phyloP scores from a whole-genome alignment of 2,329 filamentous ascomycete species.

The Hansfordia pulvinata region DNA sequence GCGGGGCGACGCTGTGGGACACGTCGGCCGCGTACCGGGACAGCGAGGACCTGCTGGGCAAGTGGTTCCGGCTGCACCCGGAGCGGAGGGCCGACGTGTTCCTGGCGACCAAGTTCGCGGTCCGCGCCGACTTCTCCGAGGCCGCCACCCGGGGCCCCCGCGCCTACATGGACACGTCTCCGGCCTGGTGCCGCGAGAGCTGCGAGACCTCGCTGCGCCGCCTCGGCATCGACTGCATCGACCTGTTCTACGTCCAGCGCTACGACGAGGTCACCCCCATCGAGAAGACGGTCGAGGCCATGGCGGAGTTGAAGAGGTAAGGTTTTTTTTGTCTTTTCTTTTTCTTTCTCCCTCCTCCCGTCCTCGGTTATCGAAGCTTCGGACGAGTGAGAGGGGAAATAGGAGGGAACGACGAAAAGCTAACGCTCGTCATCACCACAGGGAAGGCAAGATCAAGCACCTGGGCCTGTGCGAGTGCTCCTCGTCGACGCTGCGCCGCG shows the following conservation, averaged over 20 bases:
- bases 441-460: constrained; percentile 41
- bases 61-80: constrained; percentile 28
- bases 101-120: constrained; percentile 23
- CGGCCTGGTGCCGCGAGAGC: too few species aligned
- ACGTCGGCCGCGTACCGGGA: constrained; percentile 25
- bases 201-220: constrained; percentile 23
- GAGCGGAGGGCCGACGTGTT: constrained; percentile 25
- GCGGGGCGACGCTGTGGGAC: constrained; percentile 34
- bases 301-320: constrained; percentile 30
- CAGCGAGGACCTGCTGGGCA: constrained; percentile 27
- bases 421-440: too few species aligned
- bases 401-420: too few species aligned
- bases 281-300: constrained; percentile 33
- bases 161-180: too few species aligned
- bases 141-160: too few species aligned
- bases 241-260: constrained; percentile 41
- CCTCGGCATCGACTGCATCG: constrained; percentile 36
- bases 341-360: too few species aligned
- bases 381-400: too few species aligned
- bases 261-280: constrained; percentile 29
- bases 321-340: constrained; percentile 8
- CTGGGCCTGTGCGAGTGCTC: constrained; percentile 40
- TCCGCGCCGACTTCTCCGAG: too few species aligned
- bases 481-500: constrained; percentile 34
- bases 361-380: too few species aligned